A percentile compares a stretch with the other conserved stretches of the same genome.
These are phyloP conservation scores for Mariannaea elegans DNA, from an alignment of 2,329 filamentous ascomycete species.

Conservation along the genomic window DNA sequence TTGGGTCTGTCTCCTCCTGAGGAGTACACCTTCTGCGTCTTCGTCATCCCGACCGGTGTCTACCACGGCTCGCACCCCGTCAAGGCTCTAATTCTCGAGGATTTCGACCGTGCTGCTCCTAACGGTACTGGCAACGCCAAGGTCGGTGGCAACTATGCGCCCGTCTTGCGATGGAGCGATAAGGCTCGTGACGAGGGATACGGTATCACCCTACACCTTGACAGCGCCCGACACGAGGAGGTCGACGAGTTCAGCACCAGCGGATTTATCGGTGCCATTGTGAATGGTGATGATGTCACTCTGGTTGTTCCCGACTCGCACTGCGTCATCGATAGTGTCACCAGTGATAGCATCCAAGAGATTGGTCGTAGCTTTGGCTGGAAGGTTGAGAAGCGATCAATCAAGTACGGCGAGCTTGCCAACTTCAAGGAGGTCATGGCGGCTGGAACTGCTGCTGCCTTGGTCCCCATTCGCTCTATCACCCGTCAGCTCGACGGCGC, in stretches of 20 bases:
- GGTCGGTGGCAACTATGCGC: slow-evolving; percentile 94
- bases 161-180: slow-evolving; percentile 88
- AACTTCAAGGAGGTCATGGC: slow-evolving; percentile 80
- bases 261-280: slow-evolving; percentile 85
- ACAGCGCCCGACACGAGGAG: slow-evolving; percentile 83
- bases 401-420: slow-evolving; percentile 68
- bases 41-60: slow-evolving; percentile 89
- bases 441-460: slow-evolving; percentile 87
- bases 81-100: slow-evolving; percentile 86
- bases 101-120: slow-evolving; percentile 94
- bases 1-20: slow-evolving; percentile 87
- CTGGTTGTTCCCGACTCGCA: slow-evolving; percentile 88
- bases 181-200: slow-evolving; percentile 80
- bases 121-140: slow-evolving; percentile 92
- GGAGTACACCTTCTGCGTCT: slow-evolving; percentile 91
- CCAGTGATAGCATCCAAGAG: slow-evolving; percentile 78
- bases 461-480: slow-evolving; percentile 93
- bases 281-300: slow-evolving; percentile 68
- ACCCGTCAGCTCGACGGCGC: slow-evolving; percentile 65
- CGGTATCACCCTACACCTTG: slow-evolving; percentile 94
- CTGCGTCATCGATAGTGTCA: slow-evolving; percentile 88
- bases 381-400: slow-evolving; percentile 79
- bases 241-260: slow-evolving; percentile 97
- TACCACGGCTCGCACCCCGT: slow-evolving; percentile 93
- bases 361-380: slow-evolving; percentile 84